A percentile compares a stretch with the other conserved stretches of the same genome.
Conservation (phyloP, 129 eudicot genomes). For the Flaveria ramosissima region DNA sequence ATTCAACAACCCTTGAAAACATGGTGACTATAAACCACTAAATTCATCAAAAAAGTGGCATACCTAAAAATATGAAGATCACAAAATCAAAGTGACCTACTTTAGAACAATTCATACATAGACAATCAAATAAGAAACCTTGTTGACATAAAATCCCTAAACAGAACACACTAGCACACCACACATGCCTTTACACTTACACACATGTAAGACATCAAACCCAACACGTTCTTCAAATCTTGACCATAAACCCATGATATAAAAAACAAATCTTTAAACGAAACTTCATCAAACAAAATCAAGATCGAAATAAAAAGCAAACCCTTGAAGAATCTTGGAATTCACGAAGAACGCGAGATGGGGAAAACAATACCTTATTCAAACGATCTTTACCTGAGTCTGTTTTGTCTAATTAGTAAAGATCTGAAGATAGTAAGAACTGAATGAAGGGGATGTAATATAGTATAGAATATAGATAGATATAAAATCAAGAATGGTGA, state of each 20-base stretch:
- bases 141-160: slow-evolving; percentile 17
- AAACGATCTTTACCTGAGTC: background rate
- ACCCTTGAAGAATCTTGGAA: slow-evolving; percentile 26
- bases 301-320: background rate
- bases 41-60: slow-evolving; percentile 8
- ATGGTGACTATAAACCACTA: slow-evolving; percentile 4
- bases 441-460: background rate
- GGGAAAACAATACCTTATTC: slow-evolving; percentile 18
- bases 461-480: background rate
- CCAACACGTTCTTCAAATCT: background rate
- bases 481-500: slow-evolving; percentile 13
- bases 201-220: slow-evolving; percentile 3
- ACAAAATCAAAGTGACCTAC: no score
- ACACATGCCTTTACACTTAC: slow-evolving; percentile 21
- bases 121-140: slow-evolving; percentile 15
- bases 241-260: slow-evolving; percentile 13
- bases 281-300: background rate
- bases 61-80: background rate
- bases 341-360: slow-evolving; percentile 10
- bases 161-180: background rate
- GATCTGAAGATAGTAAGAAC: slow-evolving; percentile 10
- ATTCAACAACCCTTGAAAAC: background rate
- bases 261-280: background rate
- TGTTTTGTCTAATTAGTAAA: background rate
- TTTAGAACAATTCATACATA: slow-evolving; percentile 1